Base-by-base conservation (phyloP, 2,329 filamentous ascomycete genomes). In the Fusarium oligoseptatum region DNA sequence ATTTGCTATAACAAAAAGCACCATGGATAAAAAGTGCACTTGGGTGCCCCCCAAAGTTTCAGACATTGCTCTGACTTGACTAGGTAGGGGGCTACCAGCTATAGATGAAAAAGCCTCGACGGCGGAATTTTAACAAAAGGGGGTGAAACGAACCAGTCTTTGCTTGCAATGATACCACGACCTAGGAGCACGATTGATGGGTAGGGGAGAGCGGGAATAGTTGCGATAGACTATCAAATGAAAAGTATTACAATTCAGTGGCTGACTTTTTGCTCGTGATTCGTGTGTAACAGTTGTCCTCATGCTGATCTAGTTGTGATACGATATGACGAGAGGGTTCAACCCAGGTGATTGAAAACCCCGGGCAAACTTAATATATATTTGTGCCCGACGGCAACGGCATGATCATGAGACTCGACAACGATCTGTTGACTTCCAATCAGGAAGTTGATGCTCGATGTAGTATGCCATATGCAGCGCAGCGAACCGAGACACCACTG, bases 151-250 rank as follows among this genome's bases (percentile, higher is more conserved):
- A 58, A 15, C 43, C 11, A 37, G 32, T 27, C 56, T 70, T 72
- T 77, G 48, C 50, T 76, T 56, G 73, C 32, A 70, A 79, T 78
- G 77, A 78, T 78, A 79, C 77, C 77, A 79, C 66, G 77, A 77
- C 61, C 77, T 39, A 76, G 76, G 73, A 76, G 76, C 70, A 74
- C 66, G 71, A 52, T 70, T 68, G 72, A 70, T 61, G 60, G 69
- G 64, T 36, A 67, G 15, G 24, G 24, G 48, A 17, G 36, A 55
- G 58, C 20, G 67, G 48, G 66, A 60, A 66, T 36, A 48, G 61
- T 60, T 52, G 67, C 34, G 37, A 70, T 69, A 68, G 66, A 72
- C 45, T 63, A 75, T 68, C 37, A 52, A 64, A 75, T 68, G 29
- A 56, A 65, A 62, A 64, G 37, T 37, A 48, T 65, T 41, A 62